Evolutionary conservation across 2,329 filamentous ascomycete genomes (phyloP).

Genomic region (Claviceps monticola): DNA sequence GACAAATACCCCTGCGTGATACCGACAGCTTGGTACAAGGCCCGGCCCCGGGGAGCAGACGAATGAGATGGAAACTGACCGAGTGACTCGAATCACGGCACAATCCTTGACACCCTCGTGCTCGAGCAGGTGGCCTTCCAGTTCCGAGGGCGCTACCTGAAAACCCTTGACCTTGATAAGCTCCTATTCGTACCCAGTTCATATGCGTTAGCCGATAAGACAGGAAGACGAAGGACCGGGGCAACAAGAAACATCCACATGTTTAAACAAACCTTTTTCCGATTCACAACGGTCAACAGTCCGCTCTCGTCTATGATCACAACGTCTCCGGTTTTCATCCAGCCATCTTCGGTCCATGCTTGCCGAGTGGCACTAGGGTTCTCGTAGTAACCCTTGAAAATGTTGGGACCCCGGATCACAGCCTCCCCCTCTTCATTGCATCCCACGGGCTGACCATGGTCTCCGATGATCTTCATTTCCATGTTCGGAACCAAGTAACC

Average conservation of each 20-base stretch:
- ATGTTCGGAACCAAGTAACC: constrained; percentile 55
- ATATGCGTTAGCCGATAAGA: constrained; percentile 39
- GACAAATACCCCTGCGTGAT: background rate
- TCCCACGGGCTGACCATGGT: background rate
- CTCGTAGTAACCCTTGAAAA: background rate
- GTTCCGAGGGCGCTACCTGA: constrained; percentile 68
- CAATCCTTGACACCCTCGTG: constrained; percentile 59
- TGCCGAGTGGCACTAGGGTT: background rate
- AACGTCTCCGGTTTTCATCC: background rate
- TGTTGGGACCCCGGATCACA: background rate
- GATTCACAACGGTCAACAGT: background rate
- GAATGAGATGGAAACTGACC: background rate
- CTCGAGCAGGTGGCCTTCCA: constrained; percentile 60
- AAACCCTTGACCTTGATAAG: constrained; percentile 69
- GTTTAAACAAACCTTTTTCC: background rate
- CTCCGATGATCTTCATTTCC: constrained; percentile 53
- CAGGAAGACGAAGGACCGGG: too few species aligned
- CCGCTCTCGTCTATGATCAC: background rate
- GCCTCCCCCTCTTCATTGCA: background rate
- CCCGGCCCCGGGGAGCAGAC: background rate
- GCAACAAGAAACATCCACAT: too few species aligned
- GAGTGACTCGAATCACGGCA: constrained; percentile 42
- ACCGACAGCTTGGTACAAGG: too few species aligned
- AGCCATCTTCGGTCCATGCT: background rate
- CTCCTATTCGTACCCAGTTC: constrained; percentile 61